Conservation (phyloP, 352 stramenopile species). For the Globisporangium cederbergense region DNA sequence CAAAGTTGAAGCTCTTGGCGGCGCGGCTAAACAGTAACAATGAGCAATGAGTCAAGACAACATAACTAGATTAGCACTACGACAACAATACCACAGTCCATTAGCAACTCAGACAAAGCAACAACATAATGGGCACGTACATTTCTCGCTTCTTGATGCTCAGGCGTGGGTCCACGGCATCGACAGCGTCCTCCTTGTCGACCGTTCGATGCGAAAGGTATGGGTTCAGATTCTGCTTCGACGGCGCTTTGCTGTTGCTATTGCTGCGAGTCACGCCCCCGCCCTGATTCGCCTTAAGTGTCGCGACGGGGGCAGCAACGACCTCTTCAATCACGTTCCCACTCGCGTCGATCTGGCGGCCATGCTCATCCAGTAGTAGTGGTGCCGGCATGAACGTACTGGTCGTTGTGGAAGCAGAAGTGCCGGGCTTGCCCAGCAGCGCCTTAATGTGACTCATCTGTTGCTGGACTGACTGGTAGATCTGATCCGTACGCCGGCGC, state of each 20-base stretch:
- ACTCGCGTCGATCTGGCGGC: conserved; percentile 67
- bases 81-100: not conserved
- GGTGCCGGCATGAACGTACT: conserved; percentile 72
- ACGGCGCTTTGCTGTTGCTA: conserved; percentile 16
- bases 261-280: not conserved
- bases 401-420: not conserved
- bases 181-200: conserved; percentile 69
- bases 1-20: conserved; percentile 81
- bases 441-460: conserved; percentile 79
- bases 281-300: conserved; percentile 53
- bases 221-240: conserved; percentile 53
- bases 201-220: conserved; percentile 77
- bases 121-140: conserved; percentile 32
- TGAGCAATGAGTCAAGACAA: conserved; percentile 3
- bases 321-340: conserved; percentile 68
- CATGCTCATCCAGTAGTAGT: conserved; percentile 73
- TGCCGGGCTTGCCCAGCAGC: conserved; percentile 48
- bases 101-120: not conserved
- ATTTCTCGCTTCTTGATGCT: conserved; percentile 77
- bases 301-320: conserved; percentile 36
- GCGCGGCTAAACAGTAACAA: conserved; percentile 44
- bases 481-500: conserved; percentile 59
- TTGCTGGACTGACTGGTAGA: conserved; percentile 82
- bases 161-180: conserved; percentile 68
- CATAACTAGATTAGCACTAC: not conserved